Evolutionary conservation across 805 yeast genomes (phyloP).

Genomic region (Spathaspora boniae): DNA sequence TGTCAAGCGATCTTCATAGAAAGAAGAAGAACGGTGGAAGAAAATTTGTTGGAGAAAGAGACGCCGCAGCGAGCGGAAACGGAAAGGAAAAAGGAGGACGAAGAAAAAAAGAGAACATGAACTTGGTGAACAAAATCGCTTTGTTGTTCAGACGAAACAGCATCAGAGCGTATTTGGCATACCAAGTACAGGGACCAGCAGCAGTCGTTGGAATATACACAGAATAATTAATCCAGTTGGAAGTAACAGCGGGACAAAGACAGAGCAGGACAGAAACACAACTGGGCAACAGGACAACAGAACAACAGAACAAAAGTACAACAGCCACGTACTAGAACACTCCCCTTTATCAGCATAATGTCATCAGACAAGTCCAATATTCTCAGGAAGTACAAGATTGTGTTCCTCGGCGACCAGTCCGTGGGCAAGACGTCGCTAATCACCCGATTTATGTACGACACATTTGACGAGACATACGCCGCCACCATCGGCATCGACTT

Average conservation of each 20-base stretch:
- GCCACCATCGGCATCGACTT: constrained; percentile 98
- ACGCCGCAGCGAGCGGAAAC: not conserved
- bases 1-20: not conserved
- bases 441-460: constrained; percentile 97
- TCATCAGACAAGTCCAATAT: constrained; percentile 30
- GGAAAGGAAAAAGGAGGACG: too few relatives aligned
- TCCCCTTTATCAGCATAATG: too few relatives aligned
- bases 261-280: not conserved
- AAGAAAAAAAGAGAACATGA: too few relatives aligned
- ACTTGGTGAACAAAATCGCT: too few relatives aligned
- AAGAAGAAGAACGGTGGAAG: not conserved
- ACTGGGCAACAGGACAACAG: not conserved
- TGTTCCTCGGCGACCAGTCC: constrained; percentile 94
- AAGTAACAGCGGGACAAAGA: not conserved
- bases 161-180: too few relatives aligned
- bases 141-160: too few relatives aligned
- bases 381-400: constrained; percentile 77
- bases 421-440: constrained; percentile 94
- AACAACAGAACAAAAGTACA: too few relatives aligned
- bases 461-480: constrained; percentile 92
- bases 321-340: not conserved
- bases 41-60: not conserved
- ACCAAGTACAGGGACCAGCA: too few relatives aligned
- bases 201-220: too few relatives aligned
- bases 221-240: not conserved